Evolutionary conservation across 2,329 filamentous ascomycete species (phyloP), one percentile per base, ranked within the genome.

Genomic region (Penicillium nordicum): DNA sequence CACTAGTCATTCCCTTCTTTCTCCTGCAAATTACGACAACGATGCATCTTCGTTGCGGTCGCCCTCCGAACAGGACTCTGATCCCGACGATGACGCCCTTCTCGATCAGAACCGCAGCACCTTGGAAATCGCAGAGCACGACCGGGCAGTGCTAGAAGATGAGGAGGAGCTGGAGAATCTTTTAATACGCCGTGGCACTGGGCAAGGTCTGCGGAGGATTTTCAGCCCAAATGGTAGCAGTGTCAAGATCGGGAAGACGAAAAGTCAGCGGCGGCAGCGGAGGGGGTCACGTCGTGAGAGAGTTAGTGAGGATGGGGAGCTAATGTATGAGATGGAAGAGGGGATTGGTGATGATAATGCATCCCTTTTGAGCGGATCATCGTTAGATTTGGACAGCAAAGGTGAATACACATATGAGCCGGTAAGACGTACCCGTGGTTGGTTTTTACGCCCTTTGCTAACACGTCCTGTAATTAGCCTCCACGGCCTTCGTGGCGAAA

Each of bases 261-360:
- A 76, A 23, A 66, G 72, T 61, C 80, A 84, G 63, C 84, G 82
- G 65, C 78, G 81, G 60, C 72, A 72, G 45, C 76, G 83, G 45
- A 79, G 80, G 55, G 73, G 77, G 41, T 67, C 65, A 36, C 63
- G 68, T 37, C 66, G 80, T 76, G 75, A 80, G 81, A 59, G 78
- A 74, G 61, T 71, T 83, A 68, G 73, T 80, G 88, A 90, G 69
- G 85, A 90, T 63, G 87, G 88, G 37, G 84, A 87, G 72, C 78
- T 95, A 67, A 90, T 96, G 87, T 92, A 90, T 72, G 89, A 94
- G 75, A 90, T 93, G 88, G 92, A 97, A 73, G 88, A 92, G 69
- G 90, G 91, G 1, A 69, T 75, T 32, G 69, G 67, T 58, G 85
- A 88, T 46, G 86, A 87, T 52, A 89, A 78, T 77, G 87, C 66